Evolutionary conservation across 108 stramenopile species (phyloP).

Genomic region (Pseudonitzschia multistriata): DNA sequence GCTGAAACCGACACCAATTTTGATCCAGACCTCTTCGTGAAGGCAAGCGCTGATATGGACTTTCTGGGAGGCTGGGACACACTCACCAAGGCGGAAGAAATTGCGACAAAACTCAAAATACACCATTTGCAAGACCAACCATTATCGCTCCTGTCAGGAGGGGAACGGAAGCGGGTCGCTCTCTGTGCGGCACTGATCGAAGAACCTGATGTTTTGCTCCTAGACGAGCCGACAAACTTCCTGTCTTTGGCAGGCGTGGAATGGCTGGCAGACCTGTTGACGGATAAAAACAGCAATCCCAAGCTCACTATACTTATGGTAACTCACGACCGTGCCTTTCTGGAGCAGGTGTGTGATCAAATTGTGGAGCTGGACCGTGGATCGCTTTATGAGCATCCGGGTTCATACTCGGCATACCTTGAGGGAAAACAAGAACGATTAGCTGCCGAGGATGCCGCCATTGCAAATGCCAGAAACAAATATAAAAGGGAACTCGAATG

Average conservation of each 20-base stretch:
- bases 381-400: slow-evolving; percentile 66
- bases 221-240: slow-evolving; percentile 94
- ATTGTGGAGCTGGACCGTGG: slow-evolving; percentile 82
- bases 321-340: slow-evolving; percentile 95
- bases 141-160: slow-evolving; percentile 63
- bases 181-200: slow-evolving; percentile 73
- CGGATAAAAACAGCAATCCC: slow-evolving; percentile 37
- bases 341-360: slow-evolving; percentile 86
- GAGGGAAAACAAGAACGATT: slow-evolving; percentile 69
- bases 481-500: slow-evolving; percentile 66
- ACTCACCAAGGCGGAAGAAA: slow-evolving; percentile 77
- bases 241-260: slow-evolving; percentile 91
- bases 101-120: slow-evolving; percentile 66
- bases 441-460: slow-evolving; percentile 68
- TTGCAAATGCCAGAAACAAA: slow-evolving; percentile 61
- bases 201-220: slow-evolving; percentile 77
- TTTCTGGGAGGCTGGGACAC: slow-evolving; percentile 65
- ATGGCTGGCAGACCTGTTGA: slow-evolving; percentile 87
- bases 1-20: slow-evolving; percentile 29
- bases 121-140: slow-evolving; percentile 64
- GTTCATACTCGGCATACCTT: slow-evolving; percentile 65
- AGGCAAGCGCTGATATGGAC: slow-evolving; percentile 72
- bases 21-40: slow-evolving; percentile 63
- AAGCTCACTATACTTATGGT: slow-evolving; percentile 91
- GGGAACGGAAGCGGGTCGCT: slow-evolving; percentile 85